Base-by-base conservation (phyloP, 768 basidiomycete genomes). In the Podaxis sp. region DNA sequence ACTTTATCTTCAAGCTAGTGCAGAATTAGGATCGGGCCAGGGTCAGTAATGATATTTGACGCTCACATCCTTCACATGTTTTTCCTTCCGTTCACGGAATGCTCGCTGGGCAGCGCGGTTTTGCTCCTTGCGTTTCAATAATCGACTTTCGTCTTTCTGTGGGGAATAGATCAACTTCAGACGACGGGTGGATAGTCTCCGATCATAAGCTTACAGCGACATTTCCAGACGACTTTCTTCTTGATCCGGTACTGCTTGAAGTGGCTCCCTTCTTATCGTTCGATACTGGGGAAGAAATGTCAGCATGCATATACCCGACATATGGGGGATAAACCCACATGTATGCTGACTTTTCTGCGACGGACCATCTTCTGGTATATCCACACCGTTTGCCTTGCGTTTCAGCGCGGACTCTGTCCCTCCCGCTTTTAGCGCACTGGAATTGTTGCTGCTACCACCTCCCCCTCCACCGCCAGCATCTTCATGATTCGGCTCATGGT, bases 61-160 rank as follows among this genome's bases (percentile, higher is more conserved):
- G 82, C 93, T 78, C 71, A 97, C 95, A 73, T 97, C 95, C 72
- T 93, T 95, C 66, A 99, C 93, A 74, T 97, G 95, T 70, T 93
- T 94, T 78, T 99, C 96, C 76, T 98, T 96, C 65, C 96, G 84
- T 75, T 99, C 97, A 60, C 96, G 82, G 80, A 99, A 99, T 1
- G 96, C 96, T 58, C 96, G 88, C 75, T 99, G 97, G 6, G 96
- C 96, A 2, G 95, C 95, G 60, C 96, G 83, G 69, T 99, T 99
- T 77, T 99, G 96, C 69, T 98, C 93, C 77, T 99, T 99, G 65
- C 96, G 88, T 72, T 96, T 96, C 66, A 91, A 65, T 4, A 94
- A 75, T 24, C 91, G 84, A 4, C 81, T 75, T 69, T 93, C 92
- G 66, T 95, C 93, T 76, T 91, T 80, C 37, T 71, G 68, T 78